phyloP scores from a whole-genome alignment of 352 stramenopile species.

The Globisporangium nunn region DNA sequence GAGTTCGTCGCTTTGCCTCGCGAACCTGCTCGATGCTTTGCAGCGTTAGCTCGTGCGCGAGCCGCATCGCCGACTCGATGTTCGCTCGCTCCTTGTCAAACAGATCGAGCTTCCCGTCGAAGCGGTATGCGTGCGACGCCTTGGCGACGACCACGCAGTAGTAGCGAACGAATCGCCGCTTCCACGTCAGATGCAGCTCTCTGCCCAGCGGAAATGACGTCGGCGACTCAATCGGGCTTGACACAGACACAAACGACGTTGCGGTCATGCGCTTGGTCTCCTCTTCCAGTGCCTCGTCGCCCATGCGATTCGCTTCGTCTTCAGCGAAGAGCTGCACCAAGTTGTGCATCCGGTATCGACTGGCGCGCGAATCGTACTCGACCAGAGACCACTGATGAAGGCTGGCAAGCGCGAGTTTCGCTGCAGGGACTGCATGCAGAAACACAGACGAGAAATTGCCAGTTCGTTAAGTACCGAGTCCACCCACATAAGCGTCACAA shows the following conservation, averaged over 20 bases:
- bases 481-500: not conserved
- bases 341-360: constrained; percentile 78
- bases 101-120: constrained; percentile 53
- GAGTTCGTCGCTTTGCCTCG: constrained; percentile 33
- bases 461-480: not conserved
- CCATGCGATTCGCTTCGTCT: constrained; percentile 57
- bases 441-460: not conserved
- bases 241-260: constrained; percentile 33
- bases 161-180: constrained; percentile 79
- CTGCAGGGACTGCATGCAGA: constrained; percentile 26
- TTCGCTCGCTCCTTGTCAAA: constrained; percentile 81
- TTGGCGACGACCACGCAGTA: constrained; percentile 77
- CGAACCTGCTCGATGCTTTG: constrained; percentile 71
- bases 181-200: constrained; percentile 70
- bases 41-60: constrained; percentile 62
- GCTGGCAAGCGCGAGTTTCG: constrained; percentile 43
- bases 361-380: constrained; percentile 61
- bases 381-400: constrained; percentile 80
- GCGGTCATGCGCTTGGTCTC: constrained; percentile 9
- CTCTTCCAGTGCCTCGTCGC: constrained; percentile 33
- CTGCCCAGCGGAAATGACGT: constrained; percentile 35
- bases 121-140: constrained; percentile 69
- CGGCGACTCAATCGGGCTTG: constrained; percentile 16
- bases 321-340: constrained; percentile 81
- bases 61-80: constrained; percentile 73